Percentiles rank a stretch among this genome's conserved stretches.
Conservation (phyloP, 352 stramenopile genomes). For the Phytophthora parvispora region DNA sequence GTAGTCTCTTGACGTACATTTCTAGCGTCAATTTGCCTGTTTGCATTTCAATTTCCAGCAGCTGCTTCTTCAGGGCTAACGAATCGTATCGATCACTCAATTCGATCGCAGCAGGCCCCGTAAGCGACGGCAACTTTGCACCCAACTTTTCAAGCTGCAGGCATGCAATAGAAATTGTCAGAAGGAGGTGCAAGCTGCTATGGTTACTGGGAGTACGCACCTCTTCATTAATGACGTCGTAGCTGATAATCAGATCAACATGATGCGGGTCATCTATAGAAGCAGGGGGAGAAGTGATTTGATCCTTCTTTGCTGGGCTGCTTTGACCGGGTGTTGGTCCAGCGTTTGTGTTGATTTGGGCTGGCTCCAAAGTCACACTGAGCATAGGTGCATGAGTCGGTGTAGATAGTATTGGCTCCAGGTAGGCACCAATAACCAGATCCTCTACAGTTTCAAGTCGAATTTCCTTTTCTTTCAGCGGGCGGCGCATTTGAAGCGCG, state of each 20-base stretch:
- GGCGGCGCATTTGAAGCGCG: conserved; percentile 59
- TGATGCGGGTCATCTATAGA: conserved; percentile 57
- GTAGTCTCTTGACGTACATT: conserved; percentile 69
- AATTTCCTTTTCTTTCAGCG: conserved; percentile 74
- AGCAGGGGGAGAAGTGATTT: not conserved
- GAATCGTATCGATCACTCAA: conserved; percentile 72
- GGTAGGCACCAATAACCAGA: conserved; percentile 69
- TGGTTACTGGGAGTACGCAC: conserved; percentile 45
- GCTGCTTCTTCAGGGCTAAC: conserved; percentile 80
- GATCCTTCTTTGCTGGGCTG: not conserved
- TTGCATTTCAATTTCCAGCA: conserved; percentile 88
- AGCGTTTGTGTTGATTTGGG: not conserved
- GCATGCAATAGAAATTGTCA: conserved; percentile 8
- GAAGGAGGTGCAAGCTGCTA: no score
- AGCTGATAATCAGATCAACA: conserved; percentile 83
- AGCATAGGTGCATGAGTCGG: conserved; percentile 15
- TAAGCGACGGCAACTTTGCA: conserved; percentile 53
- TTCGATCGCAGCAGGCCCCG: conserved; percentile 43
- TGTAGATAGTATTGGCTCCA: conserved; percentile 22
- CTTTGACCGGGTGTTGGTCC: not conserved
- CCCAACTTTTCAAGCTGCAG: conserved; percentile 74
- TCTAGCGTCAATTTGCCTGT: conserved; percentile 81
- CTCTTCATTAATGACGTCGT: conserved; percentile 90
- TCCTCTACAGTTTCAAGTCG: conserved; percentile 51
- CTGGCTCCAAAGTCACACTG: conserved; percentile 18